These are phyloP conservation scores for Melampsora americana DNA, from an alignment of 1,284 basidiomycete species.

Conservation along the genomic window DNA sequence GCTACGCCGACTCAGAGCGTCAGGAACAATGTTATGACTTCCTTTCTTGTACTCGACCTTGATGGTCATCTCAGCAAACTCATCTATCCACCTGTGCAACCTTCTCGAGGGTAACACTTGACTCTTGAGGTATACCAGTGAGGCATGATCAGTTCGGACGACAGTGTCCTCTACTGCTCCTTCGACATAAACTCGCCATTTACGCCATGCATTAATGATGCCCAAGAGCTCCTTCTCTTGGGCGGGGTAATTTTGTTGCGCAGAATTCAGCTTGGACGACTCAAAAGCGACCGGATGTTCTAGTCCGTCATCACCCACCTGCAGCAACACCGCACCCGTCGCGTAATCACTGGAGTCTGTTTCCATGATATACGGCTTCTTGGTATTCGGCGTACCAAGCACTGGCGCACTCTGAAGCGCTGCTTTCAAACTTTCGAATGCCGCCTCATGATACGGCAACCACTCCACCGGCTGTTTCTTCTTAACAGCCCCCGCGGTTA, in stretches of 20 bases:
- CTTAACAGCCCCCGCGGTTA: constrained; percentile 40
- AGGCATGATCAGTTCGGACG: constrained; percentile 57
- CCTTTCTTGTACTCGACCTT: constrained; percentile 43
- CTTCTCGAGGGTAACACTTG: constrained; percentile 54
- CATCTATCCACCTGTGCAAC: constrained; percentile 56
- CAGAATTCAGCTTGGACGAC: constrained; percentile 36
- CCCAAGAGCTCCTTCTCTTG: constrained; percentile 45
- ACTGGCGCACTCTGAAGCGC: too few species aligned
- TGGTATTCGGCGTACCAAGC: too few species aligned
- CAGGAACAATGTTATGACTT: constrained; percentile 55
- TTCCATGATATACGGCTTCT: too few species aligned
- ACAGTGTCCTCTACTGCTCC: constrained; percentile 49
- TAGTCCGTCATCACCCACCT: constrained; percentile 8
- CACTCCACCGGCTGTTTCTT: background rate
- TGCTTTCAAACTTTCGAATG: background rate
- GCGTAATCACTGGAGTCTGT: too few species aligned
- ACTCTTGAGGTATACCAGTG: constrained; percentile 54
- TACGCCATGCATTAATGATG: constrained; percentile 43
- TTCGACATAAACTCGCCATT: too few species aligned
- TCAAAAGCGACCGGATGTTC: constrained; percentile 39
- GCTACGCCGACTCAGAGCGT: constrained; percentile 45
- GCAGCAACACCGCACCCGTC: constrained; percentile 34
- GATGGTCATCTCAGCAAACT: constrained; percentile 52
- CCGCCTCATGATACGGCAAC: background rate
- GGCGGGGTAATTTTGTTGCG: constrained; percentile 44